Percentiles rank a stretch among this genome's conserved stretches.
Conservation (phyloP, 2,329 filamentous ascomycete genomes). For the Monosporascus cannonballus region DNA sequence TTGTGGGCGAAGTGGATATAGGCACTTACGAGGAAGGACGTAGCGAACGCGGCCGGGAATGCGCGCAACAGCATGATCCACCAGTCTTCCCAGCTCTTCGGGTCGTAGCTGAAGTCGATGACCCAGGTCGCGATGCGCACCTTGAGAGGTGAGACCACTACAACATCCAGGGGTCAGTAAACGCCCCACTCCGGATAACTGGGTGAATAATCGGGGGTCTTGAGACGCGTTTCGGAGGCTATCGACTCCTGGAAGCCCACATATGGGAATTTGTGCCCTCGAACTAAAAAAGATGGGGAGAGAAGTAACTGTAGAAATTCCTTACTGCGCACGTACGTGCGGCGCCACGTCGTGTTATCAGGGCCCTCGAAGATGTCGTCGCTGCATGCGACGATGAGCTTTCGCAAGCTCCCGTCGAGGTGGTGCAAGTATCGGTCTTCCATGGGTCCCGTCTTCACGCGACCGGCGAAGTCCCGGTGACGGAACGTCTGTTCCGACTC, state of each 20-base stretch:
- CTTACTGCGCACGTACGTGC: constrained; percentile 10
- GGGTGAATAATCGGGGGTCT: too few relatives aligned
- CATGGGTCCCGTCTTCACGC: constrained; percentile 4
- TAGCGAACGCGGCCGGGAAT: constrained; percentile 4
- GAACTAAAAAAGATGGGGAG: too few relatives aligned
- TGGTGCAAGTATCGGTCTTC: constrained; percentile 13
- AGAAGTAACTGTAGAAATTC: too few relatives aligned
- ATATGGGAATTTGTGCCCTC: too few relatives aligned
- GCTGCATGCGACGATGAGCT: constrained; percentile 10
- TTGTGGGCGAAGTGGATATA: background rate
- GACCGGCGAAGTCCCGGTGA: constrained; percentile 12
- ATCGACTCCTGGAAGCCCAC: too few relatives aligned
- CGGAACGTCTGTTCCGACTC: background rate
- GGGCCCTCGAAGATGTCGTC: constrained; percentile 8
- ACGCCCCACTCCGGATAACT: too few relatives aligned
- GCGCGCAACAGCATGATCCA: constrained; percentile 2
- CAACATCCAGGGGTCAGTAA: too few relatives aligned
- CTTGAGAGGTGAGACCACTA: constrained; percentile 3
- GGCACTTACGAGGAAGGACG: constrained; percentile 4
- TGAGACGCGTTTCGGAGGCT: too few relatives aligned
- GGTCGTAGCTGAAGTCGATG: constrained; percentile 8
- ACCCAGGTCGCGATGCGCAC: constrained; percentile 14
- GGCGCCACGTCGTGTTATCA: constrained; percentile 10
- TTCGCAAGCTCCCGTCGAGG: constrained; percentile 7
- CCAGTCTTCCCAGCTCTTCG: constrained; percentile 7